Conservation (phyloP, 1,139 yeast species). For the Taphrina flavorubra region DNA sequence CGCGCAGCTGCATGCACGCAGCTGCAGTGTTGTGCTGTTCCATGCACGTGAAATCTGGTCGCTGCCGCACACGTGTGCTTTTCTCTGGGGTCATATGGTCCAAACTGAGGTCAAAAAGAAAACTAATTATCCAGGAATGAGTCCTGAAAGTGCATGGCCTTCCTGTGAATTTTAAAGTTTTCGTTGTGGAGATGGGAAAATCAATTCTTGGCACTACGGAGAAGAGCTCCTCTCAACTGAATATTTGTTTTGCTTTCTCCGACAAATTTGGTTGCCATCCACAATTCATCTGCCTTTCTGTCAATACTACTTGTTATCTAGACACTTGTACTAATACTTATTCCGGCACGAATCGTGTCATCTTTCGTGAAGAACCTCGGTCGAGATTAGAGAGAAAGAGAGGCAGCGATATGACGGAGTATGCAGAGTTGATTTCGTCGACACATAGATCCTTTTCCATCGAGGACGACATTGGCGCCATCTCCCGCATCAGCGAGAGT, state of each 20-base stretch:
- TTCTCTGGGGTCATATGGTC: no score
- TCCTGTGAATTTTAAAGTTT: no score
- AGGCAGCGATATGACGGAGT: conserved; percentile 6
- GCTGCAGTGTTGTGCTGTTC: no score
- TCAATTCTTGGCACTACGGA: neutral
- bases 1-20: no score
- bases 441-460: conserved; percentile 45
- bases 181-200: neutral
- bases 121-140: no score
- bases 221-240: conserved; percentile 7
- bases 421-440: conserved; percentile 42
- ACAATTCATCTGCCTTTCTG: neutral
- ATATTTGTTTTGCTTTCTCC: conserved; percentile 1
- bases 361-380: neutral
- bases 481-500: conserved; percentile 45
- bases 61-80: no score
- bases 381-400: neutral
- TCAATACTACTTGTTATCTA: no score
- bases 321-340: no score
- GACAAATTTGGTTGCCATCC: conserved; percentile 4
- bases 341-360: neutral
- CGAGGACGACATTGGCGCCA: conserved; percentile 45
- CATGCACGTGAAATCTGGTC: no score
- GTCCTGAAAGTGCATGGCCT: no score
- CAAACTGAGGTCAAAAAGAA: no score